Conservation (phyloP, 805 yeast genomes). For the Cephaloascus albidus region DNA sequence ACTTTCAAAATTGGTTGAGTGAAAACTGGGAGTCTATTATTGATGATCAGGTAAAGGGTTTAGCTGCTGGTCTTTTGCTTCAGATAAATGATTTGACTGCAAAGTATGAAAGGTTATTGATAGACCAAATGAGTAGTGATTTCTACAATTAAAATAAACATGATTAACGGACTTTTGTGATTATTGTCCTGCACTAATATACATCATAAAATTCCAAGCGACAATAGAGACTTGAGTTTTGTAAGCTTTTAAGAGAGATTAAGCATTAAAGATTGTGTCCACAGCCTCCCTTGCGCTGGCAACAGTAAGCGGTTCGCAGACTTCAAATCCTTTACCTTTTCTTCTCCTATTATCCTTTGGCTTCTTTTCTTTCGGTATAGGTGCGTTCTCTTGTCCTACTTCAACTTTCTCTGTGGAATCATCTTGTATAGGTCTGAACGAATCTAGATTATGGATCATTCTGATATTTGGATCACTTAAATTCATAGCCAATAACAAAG, state of each 20-base stretch:
- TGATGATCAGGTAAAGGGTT: constrained; percentile 24
- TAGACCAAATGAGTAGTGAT: constrained; percentile 18
- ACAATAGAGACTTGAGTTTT: too few species aligned
- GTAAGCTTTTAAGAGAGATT: too few species aligned
- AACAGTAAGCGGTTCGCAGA: not conserved
- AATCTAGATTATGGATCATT: constrained; percentile 6
- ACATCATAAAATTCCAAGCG: too few species aligned
- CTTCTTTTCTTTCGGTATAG: not conserved
- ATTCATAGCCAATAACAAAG: constrained; percentile 40
- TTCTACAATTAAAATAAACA: not conserved
- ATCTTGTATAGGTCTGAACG: not conserved
- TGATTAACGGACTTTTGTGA: too few species aligned
- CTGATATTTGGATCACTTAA: constrained; percentile 39
- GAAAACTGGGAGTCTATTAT: constrained; percentile 24
- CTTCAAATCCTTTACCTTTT: not conserved
- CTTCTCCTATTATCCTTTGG: not conserved
- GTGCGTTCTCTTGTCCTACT: not conserved
- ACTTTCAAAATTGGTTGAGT: constrained; percentile 17
- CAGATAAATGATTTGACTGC: constrained; percentile 14
- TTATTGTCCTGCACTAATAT: too few species aligned
- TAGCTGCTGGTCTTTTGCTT: constrained; percentile 30
- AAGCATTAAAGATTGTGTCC: not conserved
- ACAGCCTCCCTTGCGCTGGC: not conserved
- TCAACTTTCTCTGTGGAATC: too few species aligned
- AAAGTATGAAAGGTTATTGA: constrained; percentile 16